Percentiles rank a stretch among this genome's conserved stretches.
These are phyloP conservation scores for Paxillus involutus DNA, from an alignment of 768 basidiomycete species.

Conservation along the genomic window DNA sequence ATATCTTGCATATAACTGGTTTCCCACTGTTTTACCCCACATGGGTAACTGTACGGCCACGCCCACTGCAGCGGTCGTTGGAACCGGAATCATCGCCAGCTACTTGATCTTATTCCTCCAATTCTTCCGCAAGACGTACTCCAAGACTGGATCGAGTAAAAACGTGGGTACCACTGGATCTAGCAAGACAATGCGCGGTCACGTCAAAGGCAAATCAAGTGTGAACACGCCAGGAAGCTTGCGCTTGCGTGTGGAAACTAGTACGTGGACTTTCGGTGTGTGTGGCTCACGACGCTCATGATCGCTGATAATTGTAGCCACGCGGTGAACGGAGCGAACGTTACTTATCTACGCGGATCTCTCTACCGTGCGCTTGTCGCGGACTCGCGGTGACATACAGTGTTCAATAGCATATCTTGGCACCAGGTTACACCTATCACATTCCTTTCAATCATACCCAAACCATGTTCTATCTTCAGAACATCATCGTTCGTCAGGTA, in stretches of 20 bases:
- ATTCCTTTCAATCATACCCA: too few relatives aligned
- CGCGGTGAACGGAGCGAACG: background rate
- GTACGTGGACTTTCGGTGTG: background rate
- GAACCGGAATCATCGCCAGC: slow-evolving; percentile 12
- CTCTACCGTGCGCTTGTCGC: too few relatives aligned
- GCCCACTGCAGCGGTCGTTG: slow-evolving; percentile 12
- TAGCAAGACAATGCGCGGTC: background rate
- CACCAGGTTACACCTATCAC: too few relatives aligned
- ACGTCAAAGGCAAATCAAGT: background rate
- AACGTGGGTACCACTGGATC: background rate
- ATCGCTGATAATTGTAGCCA: background rate
- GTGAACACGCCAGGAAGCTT: background rate
- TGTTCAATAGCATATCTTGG: too few relatives aligned
- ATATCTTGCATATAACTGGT: slow-evolving; percentile 18
- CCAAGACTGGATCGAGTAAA: background rate
- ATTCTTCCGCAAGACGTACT: slow-evolving; percentile 21
- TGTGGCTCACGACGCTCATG: background rate
- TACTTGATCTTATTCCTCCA: slow-evolving; percentile 21
- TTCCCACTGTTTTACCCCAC: slow-evolving; percentile 14
- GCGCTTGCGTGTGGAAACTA: slow-evolving; percentile 11
- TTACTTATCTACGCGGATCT: background rate
- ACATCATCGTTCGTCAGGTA: too few relatives aligned
- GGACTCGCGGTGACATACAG: too few relatives aligned
- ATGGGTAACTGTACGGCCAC: slow-evolving; percentile 15
- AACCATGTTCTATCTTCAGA: too few relatives aligned